These are phyloP conservation scores for Paecilomyces formosus DNA, from an alignment of 2,329 filamentous ascomycete genomes.

Conservation along the genomic window DNA sequence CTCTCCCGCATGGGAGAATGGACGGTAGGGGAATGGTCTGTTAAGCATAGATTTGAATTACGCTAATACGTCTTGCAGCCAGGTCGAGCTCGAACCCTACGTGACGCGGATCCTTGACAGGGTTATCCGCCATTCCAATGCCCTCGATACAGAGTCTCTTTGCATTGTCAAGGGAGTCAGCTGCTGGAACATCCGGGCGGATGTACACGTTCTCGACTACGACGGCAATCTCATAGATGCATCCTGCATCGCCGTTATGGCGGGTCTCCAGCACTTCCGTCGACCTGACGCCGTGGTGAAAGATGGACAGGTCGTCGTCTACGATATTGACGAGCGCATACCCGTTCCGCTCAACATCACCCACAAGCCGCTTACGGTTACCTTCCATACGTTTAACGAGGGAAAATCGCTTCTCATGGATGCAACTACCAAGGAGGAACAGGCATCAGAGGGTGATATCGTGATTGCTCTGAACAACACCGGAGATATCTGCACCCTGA, in stretches of 20 bases:
- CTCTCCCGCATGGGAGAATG: slow-evolving; percentile 80
- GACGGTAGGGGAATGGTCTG: slow-evolving; percentile 46
- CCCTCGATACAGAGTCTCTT: slow-evolving; percentile 89
- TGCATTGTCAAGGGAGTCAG: slow-evolving; percentile 87
- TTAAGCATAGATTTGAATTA: neutral
- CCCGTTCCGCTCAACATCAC: slow-evolving; percentile 85
- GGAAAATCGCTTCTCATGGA: slow-evolving; percentile 38
- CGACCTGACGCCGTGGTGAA: slow-evolving; percentile 83
- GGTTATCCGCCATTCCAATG: slow-evolving; percentile 82
- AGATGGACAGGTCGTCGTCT: slow-evolving; percentile 76
- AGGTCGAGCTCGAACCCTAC: slow-evolving; percentile 75
- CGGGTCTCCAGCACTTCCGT: slow-evolving; percentile 83
- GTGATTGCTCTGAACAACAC: slow-evolving; percentile 80
- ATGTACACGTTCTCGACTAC: slow-evolving; percentile 84
- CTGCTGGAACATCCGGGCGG: slow-evolving; percentile 84
- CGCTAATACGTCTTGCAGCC: slow-evolving; percentile 37
- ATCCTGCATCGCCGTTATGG: slow-evolving; percentile 77
- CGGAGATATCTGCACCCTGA: slow-evolving; percentile 83
- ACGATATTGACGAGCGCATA: slow-evolving; percentile 75
- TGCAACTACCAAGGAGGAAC: slow-evolving; percentile 43
- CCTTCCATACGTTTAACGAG: slow-evolving; percentile 69
- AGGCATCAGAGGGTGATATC: slow-evolving; percentile 57
- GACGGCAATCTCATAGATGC: slow-evolving; percentile 87
- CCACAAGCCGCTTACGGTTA: slow-evolving; percentile 85
- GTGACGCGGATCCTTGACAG: slow-evolving; percentile 88